phyloP scores from a whole-genome alignment of 1,284 basidiomycete species.

The Microbotryomycetes sp. region DNA sequence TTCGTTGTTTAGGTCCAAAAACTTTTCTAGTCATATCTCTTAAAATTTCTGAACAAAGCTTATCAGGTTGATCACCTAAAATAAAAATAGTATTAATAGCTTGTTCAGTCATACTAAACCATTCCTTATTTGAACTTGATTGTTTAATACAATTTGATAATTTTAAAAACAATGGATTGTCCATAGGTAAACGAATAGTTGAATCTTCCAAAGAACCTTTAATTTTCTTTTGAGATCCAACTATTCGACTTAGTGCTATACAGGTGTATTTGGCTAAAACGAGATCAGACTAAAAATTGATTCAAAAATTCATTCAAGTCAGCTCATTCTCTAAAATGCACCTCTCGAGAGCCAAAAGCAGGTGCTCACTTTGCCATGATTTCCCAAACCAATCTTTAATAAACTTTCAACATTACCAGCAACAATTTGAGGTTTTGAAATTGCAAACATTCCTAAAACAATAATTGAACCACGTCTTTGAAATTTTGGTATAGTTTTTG shows the following conservation, averaged over 20 bases:
- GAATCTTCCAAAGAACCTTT: constrained; percentile 90
- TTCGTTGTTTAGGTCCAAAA: constrained; percentile 49
- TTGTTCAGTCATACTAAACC: constrained; percentile 95
- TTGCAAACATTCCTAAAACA: constrained; percentile 88
- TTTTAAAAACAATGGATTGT: constrained; percentile 75
- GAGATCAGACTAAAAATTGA: constrained; percentile 60
- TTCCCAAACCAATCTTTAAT: constrained; percentile 81
- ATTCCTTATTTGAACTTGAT: constrained; percentile 75
- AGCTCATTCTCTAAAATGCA: background rate
- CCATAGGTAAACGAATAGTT: constrained; percentile 79
- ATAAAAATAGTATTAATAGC: constrained; percentile 94
- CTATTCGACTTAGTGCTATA: constrained; percentile 82
- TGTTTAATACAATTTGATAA: constrained; percentile 70
- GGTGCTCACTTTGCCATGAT: constrained; percentile 62
- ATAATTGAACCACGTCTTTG: constrained; percentile 92
- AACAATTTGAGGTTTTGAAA: constrained; percentile 77
- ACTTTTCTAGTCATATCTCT: constrained; percentile 69
- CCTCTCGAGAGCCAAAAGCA: background rate
- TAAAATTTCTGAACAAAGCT: constrained; percentile 73
- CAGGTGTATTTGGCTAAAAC: constrained; percentile 89
- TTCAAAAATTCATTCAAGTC: background rate
- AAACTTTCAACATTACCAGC: constrained; percentile 79
- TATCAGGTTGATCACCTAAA: constrained; percentile 87
- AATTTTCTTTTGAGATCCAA: constrained; percentile 92
- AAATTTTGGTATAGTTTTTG: constrained; percentile 63